Base-by-base conservation (phyloP, 2,329 filamentous ascomycete species). In the Aspergillus ustus region DNA sequence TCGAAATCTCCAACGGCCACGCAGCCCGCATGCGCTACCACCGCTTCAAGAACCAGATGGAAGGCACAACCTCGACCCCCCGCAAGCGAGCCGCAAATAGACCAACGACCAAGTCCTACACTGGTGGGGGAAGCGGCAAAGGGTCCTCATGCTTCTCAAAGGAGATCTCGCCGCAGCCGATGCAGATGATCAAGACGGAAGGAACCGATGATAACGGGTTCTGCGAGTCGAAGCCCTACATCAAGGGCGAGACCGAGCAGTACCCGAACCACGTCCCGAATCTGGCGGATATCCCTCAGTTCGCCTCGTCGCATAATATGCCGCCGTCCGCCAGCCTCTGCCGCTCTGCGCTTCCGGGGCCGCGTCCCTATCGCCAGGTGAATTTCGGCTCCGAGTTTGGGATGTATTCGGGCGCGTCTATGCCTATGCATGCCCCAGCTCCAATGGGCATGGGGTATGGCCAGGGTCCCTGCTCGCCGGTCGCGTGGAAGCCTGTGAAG, bases 11-110 rank as follows among this genome's bases (percentile, higher is more conserved):
- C 40, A 86, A 85, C 57, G 84, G 83, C 43, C 84, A 86, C 67
- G 84, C 84, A 3, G 84, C 84, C 15, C 81, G 84, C 44, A 86
- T 86, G 84, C 80, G 84, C 29, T 86, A 81, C 69, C 83, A 81
- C 22, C 81, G 84, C 40, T 85, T 85, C 72, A 81, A 78, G 61
- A 77, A 80, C 58, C 81, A 84, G 51, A 83, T 84, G 76, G 83
- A 86, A 62, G 80, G 80, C 15, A 74, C 69, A 3, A 65, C 70
- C 8, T 70, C 70, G 4, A 64, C 61, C 13, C 64, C 70, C 7
- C 65, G 67, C 2, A 77, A 74, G 52, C 76, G 74, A 52, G 54
- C 64, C 9, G 28, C 62, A 9, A 67, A 65, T 28, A 74, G 71
- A 25, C 25, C 25, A 46, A 29, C 40, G 2, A 51, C 67, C 29